Evolutionary conservation across 2,329 filamentous ascomycete species (phyloP).

Genomic region (Fonsecaea nubica): DNA sequence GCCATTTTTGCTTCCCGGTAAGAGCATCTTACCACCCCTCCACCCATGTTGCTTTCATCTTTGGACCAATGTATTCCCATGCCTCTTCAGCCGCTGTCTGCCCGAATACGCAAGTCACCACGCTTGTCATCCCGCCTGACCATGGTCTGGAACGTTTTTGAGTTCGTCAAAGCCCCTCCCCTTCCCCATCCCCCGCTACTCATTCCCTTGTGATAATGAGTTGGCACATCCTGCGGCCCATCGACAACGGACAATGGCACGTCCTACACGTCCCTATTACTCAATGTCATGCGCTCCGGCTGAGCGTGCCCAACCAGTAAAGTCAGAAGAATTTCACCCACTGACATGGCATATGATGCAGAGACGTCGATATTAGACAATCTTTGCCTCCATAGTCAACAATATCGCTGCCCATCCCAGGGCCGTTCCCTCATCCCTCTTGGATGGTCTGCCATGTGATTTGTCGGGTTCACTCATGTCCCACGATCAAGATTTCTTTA

Average conservation of each 20-base stretch:
- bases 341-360: conserved; percentile 3
- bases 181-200: neutral
- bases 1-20: neutral
- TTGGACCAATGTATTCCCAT: conserved; percentile 1
- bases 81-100: neutral
- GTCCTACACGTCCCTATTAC: neutral
- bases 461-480: conserved; percentile 30
- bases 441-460: conserved; percentile 30
- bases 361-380: neutral
- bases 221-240: neutral
- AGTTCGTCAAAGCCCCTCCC: neutral
- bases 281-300: neutral
- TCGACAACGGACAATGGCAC: neutral
- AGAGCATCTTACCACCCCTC: conserved; percentile 2
- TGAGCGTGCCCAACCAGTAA: neutral
- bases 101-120: conserved; percentile 5
- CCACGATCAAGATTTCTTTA: conserved; percentile 24
- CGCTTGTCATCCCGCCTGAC: neutral
- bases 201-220: neutral
- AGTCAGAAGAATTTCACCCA: neutral
- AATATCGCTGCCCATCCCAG: conserved; percentile 2
- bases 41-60: conserved; percentile 2
- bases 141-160: conserved; percentile 3
- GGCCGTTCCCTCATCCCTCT: neutral
- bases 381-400: neutral